A percentile compares a stretch with the other conserved stretches of the same genome.
Conservation (phyloP, 2,329 filamentous ascomycete species). For the Ophiocordyceps camponoti-leonardi region DNA sequence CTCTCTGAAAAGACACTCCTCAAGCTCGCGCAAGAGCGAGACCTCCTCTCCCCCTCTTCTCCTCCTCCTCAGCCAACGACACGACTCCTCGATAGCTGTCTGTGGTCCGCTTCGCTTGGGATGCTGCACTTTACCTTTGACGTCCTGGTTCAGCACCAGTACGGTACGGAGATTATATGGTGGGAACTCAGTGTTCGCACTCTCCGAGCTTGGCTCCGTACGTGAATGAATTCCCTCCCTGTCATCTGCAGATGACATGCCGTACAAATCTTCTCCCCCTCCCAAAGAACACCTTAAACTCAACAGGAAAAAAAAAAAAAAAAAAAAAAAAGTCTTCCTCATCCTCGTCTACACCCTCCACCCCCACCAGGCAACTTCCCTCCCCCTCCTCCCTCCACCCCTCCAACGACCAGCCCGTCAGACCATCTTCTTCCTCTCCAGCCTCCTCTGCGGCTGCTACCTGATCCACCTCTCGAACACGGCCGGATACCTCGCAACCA, state of each 20-base stretch:
- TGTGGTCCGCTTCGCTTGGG: conserved; percentile 45
- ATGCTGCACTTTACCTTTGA: conserved; percentile 67
- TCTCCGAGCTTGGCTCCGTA: not conserved
- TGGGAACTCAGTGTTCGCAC: not conserved
- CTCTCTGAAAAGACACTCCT: not conserved
- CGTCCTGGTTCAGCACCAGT: conserved; percentile 64
- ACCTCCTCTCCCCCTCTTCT: too few species aligned
- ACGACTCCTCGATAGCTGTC: conserved; percentile 33
- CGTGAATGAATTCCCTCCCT: not conserved
- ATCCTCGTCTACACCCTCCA: not conserved
- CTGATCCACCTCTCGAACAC: conserved; percentile 68
- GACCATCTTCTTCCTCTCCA: conserved; percentile 43
- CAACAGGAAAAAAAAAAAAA: not conserved
- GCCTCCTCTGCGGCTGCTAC: conserved; percentile 53
- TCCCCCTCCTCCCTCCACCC: not conserved
- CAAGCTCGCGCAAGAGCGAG: not conserved
- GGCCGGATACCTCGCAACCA: conserved; percentile 67
- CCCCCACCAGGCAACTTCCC: not conserved
- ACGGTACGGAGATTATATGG: conserved; percentile 48
- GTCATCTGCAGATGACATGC: too few species aligned
- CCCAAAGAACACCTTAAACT: not conserved
- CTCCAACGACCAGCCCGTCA: conserved; percentile 21
- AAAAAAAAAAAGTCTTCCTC: not conserved
- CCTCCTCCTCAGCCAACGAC: conserved; percentile 25
- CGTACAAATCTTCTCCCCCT: too few species aligned